Evolutionary conservation across 805 yeast species (phyloP), one percentile per base, ranked within the genome.

Genomic region (Wickerhamomyces tratensis): DNA sequence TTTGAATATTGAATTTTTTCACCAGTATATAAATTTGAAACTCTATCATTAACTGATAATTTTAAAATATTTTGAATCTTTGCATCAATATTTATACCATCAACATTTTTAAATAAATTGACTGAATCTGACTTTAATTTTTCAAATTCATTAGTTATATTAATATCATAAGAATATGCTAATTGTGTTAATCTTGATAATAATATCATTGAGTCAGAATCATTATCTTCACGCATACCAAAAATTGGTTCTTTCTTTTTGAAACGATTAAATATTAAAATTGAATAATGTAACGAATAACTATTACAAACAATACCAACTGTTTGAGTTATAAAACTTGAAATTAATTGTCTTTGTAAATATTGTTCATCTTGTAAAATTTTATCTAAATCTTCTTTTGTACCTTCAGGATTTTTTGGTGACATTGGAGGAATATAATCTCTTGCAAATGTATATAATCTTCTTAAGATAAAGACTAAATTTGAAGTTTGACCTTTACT

Each of bases 161-260:
- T 76, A 41, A 86, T 54, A 59, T 89, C 98, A 59, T 74, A 75
- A 5, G 93, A 76, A 31, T 68, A 53, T 1, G 83, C 72, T 45
- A 87, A 63, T 41, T 70, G 70, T 33, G 66, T 59, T n/a, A 65
- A 57, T 40, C 82, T 64, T 7, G 56, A 59, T 38, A 59, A 59
- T 27, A 65, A 52, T 26, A 64, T 69, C 44, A 55, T 43, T 64
- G 59, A 38, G 47, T 64, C 44, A 48, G 33, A 6, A 54, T 62
- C 1, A 50, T 47, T 26, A 30, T 51, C 49, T 37, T 50, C 49
- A 41, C 53, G 49, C 39, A 41, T 34, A 9, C 27, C 38, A 11
- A 34, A 34, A 34, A 34, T 12, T 7, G 6, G 11, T 27, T 7
- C 55, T 9, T 34, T 39, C 7, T 41, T 46, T 5, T 35, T 39